Evolutionary conservation across 768 basidiomycete species (phyloP), one percentile per base, ranked within the genome.

Genomic region (Leccinellum rugosiceps): DNA sequence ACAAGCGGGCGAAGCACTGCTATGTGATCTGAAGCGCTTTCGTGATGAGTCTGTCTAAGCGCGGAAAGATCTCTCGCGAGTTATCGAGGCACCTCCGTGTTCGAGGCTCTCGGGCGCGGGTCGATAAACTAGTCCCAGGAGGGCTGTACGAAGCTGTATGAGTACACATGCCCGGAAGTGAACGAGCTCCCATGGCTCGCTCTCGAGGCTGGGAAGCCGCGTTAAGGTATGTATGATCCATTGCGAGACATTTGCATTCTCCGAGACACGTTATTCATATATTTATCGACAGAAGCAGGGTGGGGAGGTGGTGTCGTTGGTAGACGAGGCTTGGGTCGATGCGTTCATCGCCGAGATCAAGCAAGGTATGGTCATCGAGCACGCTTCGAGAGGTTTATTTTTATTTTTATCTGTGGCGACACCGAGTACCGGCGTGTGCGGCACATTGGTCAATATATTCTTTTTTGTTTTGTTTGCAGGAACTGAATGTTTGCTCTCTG

Each of bases 291-390:
- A 90, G 89, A 90, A 28, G 92, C 92, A 0, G 92, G 92, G 4
- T 96, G 92, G 92, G 94, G 94, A 35, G 93, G 89, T 88, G 0
- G 87, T 94, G 21, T 92, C 90, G 7, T 80, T 94, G 19, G 86
- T 94, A 15, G 79, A 83, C 7, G 86, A 88, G 65, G 71, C 75
- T 19, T 65, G 81, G 45, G 88, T 90, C 3, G 78, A 80, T 0
- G 58, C 64, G 8, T 94, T 95, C 69, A 86, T 93, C 46, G 66
- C 74, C 59, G 77, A 78, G 61, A 74, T 94, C 17, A 81, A 77
- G 73, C 74, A n/a, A 74, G 72, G 4, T 94, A 92, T 68, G 72
- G 68, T 17, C 82, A 86, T 74, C 75, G 59, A 76, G 72, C 6
- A 74, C 77, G 46, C 65, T 94, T 43, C 72, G 72, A 35, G 85